Evolutionary conservation across 2,329 filamentous ascomycete species (phyloP).

Genomic region (Verticillium nonalfalfae): DNA sequence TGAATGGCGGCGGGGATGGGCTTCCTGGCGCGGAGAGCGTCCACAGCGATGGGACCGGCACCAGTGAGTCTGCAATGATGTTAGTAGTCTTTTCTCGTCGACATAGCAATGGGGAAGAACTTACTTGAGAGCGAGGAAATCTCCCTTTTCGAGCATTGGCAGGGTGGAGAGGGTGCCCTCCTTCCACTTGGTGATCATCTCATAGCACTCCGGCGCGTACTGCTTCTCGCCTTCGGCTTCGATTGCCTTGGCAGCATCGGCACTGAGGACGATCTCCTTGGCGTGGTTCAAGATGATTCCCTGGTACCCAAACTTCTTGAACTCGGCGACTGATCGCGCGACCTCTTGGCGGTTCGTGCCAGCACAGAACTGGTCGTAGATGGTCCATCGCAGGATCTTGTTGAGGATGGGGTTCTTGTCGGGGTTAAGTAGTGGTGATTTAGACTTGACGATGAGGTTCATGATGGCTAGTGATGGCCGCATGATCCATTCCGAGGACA

Average conservation of each 20-base stretch:
- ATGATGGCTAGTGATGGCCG: conserved; percentile 17
- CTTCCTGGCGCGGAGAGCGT: conserved; percentile 25
- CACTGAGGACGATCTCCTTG: conserved; percentile 32
- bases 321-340: conserved; percentile 29
- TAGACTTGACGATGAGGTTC: conserved; percentile 14
- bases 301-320: conserved; percentile 42
- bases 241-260: conserved; percentile 17
- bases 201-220: conserved; percentile 13
- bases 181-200: conserved; percentile 29
- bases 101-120: conserved; percentile 1
- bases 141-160: conserved; percentile 22
- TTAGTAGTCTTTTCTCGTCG: not conserved
- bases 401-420: conserved; percentile 43
- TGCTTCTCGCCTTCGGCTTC: not conserved
- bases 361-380: conserved; percentile 50
- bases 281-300: conserved; percentile 54
- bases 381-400: conserved; percentile 41
- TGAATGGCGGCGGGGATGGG: conserved; percentile 32
- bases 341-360: conserved; percentile 43
- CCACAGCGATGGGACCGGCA: conserved; percentile 30
- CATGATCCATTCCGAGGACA: conserved; percentile 17
- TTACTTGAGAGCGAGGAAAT: conserved; percentile 31
- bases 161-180: conserved; percentile 23
- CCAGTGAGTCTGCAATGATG: conserved; percentile 28
- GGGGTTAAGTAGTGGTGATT: conserved; percentile 26